Evolutionary conservation across 345 rosid species (phyloP).

Genomic region (Acer saccharum): DNA sequence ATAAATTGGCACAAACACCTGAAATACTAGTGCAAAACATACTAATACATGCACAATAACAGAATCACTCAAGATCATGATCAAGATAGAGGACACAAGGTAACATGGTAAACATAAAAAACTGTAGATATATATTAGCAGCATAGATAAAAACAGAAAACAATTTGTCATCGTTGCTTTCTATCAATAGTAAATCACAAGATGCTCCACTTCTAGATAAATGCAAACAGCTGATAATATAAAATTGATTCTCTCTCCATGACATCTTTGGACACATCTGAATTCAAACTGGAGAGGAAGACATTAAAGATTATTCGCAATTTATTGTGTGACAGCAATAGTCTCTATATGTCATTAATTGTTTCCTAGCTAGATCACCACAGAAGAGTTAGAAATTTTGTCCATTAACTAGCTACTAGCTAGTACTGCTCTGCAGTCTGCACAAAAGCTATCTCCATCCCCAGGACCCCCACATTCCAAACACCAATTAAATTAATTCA

Average conservation of each 20-base stretch:
- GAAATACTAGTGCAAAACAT: constrained; percentile 5
- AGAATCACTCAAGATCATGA: background rate
- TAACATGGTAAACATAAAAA: background rate
- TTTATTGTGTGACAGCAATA: background rate
- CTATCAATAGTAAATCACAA: constrained; percentile 12
- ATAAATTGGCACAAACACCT: background rate
- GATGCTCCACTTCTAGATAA: background rate
- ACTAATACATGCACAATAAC: background rate
- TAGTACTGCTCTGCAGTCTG: no score
- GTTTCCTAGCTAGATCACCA: constrained; percentile 3
- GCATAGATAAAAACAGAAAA: constrained; percentile 4
- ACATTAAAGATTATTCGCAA: background rate
- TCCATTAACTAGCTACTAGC: background rate
- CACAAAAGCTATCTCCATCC: background rate
- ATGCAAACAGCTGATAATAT: background rate
- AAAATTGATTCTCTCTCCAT: background rate
- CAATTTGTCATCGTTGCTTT: background rate
- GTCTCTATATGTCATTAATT: background rate
- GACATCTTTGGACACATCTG: constrained; percentile 14
- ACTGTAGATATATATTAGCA: background rate
- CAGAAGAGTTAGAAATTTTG: constrained; percentile 7
- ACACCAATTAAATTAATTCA: background rate
- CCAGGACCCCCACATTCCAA: background rate
- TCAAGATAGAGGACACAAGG: background rate
- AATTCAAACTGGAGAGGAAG: constrained; percentile 7